Evolutionary conservation across 495 filamentous ascomycete genomes (phyloP).

Genomic region (Filosporella fistucella): DNA sequence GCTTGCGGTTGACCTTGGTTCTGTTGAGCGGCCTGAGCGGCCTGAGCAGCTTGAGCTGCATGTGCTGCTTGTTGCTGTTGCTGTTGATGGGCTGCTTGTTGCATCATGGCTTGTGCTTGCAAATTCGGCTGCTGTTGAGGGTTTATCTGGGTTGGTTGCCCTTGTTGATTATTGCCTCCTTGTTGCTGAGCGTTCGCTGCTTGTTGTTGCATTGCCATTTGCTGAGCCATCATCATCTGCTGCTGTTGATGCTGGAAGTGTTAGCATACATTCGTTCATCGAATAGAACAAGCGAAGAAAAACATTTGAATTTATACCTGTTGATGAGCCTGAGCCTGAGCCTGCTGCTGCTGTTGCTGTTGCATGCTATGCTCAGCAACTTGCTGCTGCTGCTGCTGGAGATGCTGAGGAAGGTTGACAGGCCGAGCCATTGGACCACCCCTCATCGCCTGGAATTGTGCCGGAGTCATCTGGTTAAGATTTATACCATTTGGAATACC

Average conservation of each 20-base stretch:
- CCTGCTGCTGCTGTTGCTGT: slow-evolving; percentile 26
- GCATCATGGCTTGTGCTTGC: slow-evolving; percentile 34
- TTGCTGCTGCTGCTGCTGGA: slow-evolving; percentile 37
- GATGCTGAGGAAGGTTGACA: slow-evolving; percentile 38
- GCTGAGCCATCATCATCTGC: slow-evolving; percentile 28
- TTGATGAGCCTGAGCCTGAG: slow-evolving; percentile 38
- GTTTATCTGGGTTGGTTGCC: slow-evolving; percentile 36
- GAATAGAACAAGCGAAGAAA: slow-evolving; percentile 7
- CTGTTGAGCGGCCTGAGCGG: slow-evolving; percentile 4
- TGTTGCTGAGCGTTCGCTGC: slow-evolving; percentile 17
- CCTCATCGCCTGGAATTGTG: slow-evolving; percentile 54
- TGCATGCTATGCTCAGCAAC: slow-evolving; percentile 30
- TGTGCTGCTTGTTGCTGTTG: slow-evolving; percentile 40
- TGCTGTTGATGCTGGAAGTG: slow-evolving; percentile 25
- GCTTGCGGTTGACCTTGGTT: slow-evolving; percentile 36
- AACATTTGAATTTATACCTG: slow-evolving; percentile 29
- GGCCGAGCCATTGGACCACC: slow-evolving; percentile 25
- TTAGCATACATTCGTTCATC: slow-evolving; percentile 5
- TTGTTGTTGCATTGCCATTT: slow-evolving; percentile 33
- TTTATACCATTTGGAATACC: slow-evolving; percentile 58
- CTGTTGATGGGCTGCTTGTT: slow-evolving; percentile 19
- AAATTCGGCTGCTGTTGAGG: slow-evolving; percentile 34
- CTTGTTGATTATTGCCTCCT: slow-evolving; percentile 15
- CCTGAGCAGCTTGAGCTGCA: slow-evolving; percentile 2
- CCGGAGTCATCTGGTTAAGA: slow-evolving; percentile 45